A percentile compares a stretch with the other conserved stretches of the same genome.
Evolutionary conservation across 441 rosid species (phyloP).

Genomic region (Gossypium laxum): DNA sequence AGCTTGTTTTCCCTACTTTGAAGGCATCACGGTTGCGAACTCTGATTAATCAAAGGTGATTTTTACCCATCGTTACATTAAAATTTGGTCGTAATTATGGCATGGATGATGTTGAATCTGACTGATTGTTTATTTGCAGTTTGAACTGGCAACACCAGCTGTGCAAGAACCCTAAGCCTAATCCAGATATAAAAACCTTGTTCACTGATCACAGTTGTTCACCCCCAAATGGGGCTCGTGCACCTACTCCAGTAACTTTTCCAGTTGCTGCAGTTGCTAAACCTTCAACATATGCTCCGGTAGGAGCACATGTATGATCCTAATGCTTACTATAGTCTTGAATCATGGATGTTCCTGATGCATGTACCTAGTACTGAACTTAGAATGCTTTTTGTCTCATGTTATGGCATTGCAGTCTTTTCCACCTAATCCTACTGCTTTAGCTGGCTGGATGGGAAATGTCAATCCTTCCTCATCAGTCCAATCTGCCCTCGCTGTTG

Average conservation of each 20-base stretch:
- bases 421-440: constrained; percentile 41
- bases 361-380: constrained; percentile 2
- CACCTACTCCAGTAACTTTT: constrained; percentile 23
- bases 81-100: background rate
- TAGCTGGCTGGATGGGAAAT: constrained; percentile 53
- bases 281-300: constrained; percentile 27
- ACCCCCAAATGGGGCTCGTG: constrained; percentile 27
- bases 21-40: constrained; percentile 26
- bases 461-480: constrained; percentile 40
- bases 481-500: constrained; percentile 27
- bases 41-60: constrained; percentile 25
- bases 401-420: constrained; percentile 31
- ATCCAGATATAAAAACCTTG: constrained; percentile 34
- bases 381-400: background rate
- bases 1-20: constrained; percentile 26
- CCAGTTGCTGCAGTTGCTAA: constrained; percentile 29
- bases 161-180: constrained; percentile 32
- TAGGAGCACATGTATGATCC: constrained; percentile 25
- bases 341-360: constrained; percentile 8
- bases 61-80: background rate
- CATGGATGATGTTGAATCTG: background rate
- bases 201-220: constrained; percentile 29
- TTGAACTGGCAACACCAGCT: constrained; percentile 40
- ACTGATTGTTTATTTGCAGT: constrained; percentile 17
- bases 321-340: background rate